Evolutionary conservation across 129 eudicot genomes (phyloP), one percentile per base, ranked within the genome.

Genomic region (Saposhnikovia divaricata): DNA sequence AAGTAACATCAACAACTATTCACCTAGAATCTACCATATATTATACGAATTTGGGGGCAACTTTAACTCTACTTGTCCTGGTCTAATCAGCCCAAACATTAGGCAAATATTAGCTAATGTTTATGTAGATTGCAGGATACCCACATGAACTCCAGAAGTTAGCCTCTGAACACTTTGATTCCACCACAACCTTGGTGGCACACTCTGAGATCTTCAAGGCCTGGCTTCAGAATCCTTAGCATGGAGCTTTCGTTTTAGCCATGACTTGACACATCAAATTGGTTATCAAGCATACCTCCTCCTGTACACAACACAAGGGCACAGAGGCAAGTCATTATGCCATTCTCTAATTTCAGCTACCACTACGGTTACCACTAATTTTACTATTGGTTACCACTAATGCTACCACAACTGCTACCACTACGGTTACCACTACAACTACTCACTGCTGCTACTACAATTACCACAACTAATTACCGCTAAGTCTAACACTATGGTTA

Each of bases 241-340:
- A 80, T 48, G 68, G 50, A 77, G 87, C 77, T 82, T 80, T 28
- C 76, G 85, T 71, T 81, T 21, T 86, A 81, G 79, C 83, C 84
- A 46, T 45, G 77, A 79, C 79, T 48, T 73, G 77, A 76, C 78
- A 85, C 91, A 85, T 88, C 87, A 85, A 81, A 61, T 82, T 85
- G 28, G 57, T 76, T 76, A 82, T 55, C 82, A 78, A 61, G 85
- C 90, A 81, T 80, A 70, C n/a, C 90, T 89, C 86, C 93, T 87
- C 97, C 97, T 91, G 95, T 89, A 89, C 91, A 87, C 91, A 87
- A 91, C 90, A 91, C 90, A 89, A 91, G 89, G 90, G 84, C 91
- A 91, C 92, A 91, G 88, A 85, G 88, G 87, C 85, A 90, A 90
- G 87, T 77, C 82, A 88, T 93, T 93, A 93, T 88, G 91, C 88